Percentiles rank a stretch among this genome's conserved stretches.
Evolutionary conservation across 202 grass and related monocot genomes (phyloP).

Genomic region (Dendrocalamus latiflorus): DNA sequence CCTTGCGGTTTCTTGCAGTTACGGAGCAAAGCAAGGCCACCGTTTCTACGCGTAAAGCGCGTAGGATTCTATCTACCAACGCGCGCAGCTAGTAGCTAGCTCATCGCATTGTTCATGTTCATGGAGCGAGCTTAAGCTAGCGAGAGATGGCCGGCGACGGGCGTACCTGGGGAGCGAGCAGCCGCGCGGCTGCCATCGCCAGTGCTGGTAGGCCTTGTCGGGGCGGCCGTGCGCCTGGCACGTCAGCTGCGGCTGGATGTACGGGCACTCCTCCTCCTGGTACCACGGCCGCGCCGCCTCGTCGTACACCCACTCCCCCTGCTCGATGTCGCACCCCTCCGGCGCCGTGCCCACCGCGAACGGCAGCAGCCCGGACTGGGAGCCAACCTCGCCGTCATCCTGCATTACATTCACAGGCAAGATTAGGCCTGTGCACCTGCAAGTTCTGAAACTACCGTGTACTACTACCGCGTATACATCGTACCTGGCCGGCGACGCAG

Average conservation of each 20-base stretch:
- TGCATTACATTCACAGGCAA: background rate
- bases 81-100: no score
- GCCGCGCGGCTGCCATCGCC: constrained; percentile 74
- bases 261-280: constrained; percentile 79
- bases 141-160: background rate
- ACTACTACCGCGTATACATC: background rate
- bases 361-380: constrained; percentile 24
- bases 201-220: constrained; percentile 70
- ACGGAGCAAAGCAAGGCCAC: background rate
- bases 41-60: constrained; percentile 2
- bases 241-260: constrained; percentile 83
- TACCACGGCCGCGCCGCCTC: constrained; percentile 61
- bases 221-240: constrained; percentile 87
- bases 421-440: background rate
- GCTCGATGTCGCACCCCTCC: constrained; percentile 53
- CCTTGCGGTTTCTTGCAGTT: background rate
- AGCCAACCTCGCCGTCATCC: background rate
- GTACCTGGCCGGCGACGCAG: constrained; percentile 22
- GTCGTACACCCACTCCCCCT: constrained; percentile 74
- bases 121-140: background rate
- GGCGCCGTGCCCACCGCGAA: constrained; percentile 50
- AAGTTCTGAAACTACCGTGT: background rate
- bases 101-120: background rate
- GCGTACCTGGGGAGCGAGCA: constrained; percentile 78
- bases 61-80: constrained; percentile 19